A percentile compares a stretch with the other conserved stretches of the same genome.
Evolutionary conservation across 441 rosid genomes (phyloP).

Genomic region (Kokia cookei): DNA sequence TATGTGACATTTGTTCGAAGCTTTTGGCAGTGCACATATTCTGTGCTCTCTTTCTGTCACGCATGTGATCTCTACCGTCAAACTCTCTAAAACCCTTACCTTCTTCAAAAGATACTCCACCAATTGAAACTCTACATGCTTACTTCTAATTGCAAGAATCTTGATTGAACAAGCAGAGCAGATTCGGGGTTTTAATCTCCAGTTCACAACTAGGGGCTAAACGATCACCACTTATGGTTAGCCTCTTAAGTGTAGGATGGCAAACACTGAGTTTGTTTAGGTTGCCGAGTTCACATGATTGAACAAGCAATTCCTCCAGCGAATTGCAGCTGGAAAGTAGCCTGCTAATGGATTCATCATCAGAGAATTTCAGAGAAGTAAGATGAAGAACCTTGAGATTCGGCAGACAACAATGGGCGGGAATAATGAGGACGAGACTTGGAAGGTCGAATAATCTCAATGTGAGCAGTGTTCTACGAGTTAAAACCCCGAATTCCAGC

Average conservation of each 20-base stretch:
- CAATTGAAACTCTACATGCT: neutral
- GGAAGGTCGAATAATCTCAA: neutral
- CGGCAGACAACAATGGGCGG: neutral
- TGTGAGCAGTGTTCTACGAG: neutral
- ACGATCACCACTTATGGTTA: neutral
- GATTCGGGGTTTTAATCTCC: neutral
- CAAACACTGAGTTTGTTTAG: neutral
- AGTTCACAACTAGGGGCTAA: neutral
- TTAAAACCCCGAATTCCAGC: neutral
- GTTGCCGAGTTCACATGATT: neutral
- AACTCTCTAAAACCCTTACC: neutral
- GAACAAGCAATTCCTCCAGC: neutral
- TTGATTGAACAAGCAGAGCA: neutral
- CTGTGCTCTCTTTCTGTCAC: neutral
- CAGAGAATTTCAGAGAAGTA: neutral
- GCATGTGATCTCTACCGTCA: neutral
- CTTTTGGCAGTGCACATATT: neutral
- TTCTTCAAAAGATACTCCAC: neutral
- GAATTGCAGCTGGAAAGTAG: neutral
- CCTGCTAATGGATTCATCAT: neutral
- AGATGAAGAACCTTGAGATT: neutral
- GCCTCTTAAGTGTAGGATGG: neutral
- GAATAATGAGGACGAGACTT: neutral
- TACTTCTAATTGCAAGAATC: neutral
- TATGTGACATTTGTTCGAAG: neutral